phyloP scores from a whole-genome alignment of 2,329 filamentous ascomycete species.

The Sporothrix brunneoviolacea region DNA sequence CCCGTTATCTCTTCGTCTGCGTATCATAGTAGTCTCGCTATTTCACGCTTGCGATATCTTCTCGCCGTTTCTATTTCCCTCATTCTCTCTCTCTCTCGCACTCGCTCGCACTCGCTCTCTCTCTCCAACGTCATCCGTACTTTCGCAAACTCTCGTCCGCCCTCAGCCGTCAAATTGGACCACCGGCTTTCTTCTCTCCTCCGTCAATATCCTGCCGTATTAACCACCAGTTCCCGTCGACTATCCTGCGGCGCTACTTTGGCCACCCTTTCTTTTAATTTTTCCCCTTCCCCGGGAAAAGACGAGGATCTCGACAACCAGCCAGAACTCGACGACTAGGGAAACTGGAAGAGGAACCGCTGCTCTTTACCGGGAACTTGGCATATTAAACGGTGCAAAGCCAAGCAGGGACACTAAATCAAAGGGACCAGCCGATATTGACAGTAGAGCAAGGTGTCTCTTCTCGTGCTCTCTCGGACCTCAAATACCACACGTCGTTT shows the following conservation, averaged over 20 bases:
- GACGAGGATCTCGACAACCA: no score
- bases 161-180: background rate
- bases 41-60: constrained; percentile 7
- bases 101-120: background rate
- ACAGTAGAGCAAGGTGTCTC: no score
- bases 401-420: no score
- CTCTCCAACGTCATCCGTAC: background rate
- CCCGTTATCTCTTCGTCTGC: constrained; percentile 1
- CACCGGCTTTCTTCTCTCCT: background rate
- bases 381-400: no score
- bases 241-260: constrained; percentile 6
- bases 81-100: background rate
- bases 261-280: background rate
- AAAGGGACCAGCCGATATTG: no score
- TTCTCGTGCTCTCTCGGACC: no score
- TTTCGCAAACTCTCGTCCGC: no score
- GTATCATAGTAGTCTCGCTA: background rate
- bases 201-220: constrained; percentile 5
- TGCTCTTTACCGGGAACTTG: no score
- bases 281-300: no score
- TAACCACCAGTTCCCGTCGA: background rate
- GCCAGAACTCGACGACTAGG: no score
- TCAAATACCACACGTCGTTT: no score
- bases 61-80: background rate
- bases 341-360: no score